These are phyloP conservation scores for Penicillium sp. DNA, from an alignment of 2,329 filamentous ascomycete species.

Conservation along the genomic window DNA sequence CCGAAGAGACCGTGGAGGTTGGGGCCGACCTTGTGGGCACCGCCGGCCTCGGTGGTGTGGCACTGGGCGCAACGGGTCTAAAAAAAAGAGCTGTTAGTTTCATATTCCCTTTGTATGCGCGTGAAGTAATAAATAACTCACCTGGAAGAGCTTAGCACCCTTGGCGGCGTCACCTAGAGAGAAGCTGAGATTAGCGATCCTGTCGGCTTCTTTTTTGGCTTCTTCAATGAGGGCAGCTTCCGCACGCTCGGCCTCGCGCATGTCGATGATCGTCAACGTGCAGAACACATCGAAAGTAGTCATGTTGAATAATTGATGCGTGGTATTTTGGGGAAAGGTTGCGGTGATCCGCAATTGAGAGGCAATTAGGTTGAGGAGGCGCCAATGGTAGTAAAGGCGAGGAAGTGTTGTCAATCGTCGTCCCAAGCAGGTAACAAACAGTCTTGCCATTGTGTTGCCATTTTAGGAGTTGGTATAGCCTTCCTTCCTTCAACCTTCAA, in stretches of 20 bases:
- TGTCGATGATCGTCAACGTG: conserved; percentile 23
- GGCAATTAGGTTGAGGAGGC: background rate
- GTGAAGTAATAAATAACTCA: conserved; percentile 28
- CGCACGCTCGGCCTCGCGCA: conserved; percentile 27
- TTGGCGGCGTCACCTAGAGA: conserved; percentile 82
- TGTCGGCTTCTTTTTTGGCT: background rate
- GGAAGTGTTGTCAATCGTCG: background rate
- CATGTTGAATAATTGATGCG: conserved; percentile 18
- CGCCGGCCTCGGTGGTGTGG: conserved; percentile 89
- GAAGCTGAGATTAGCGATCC: conserved; percentile 28
- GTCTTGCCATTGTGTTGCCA: background rate
- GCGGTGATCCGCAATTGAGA: conserved; percentile 5
- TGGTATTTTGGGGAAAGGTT: background rate
- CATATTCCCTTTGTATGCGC: background rate
- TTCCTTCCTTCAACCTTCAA: conserved; percentile 2
- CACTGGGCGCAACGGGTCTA: conserved; percentile 94
- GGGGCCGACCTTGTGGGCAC: conserved; percentile 97
- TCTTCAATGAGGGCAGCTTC: conserved; percentile 1
- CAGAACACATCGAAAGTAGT: conserved; percentile 29
- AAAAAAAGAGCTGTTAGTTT: conserved; percentile 12
- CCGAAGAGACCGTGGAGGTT: conserved; percentile 97
- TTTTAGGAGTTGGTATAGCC: background rate
- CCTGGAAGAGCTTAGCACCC: conserved; percentile 98
- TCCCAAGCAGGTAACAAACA: background rate
- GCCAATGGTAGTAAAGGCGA: background rate